Base-by-base conservation (phyloP, 1,284 basidiomycete genomes). In the Leccinum huronense region DNA sequence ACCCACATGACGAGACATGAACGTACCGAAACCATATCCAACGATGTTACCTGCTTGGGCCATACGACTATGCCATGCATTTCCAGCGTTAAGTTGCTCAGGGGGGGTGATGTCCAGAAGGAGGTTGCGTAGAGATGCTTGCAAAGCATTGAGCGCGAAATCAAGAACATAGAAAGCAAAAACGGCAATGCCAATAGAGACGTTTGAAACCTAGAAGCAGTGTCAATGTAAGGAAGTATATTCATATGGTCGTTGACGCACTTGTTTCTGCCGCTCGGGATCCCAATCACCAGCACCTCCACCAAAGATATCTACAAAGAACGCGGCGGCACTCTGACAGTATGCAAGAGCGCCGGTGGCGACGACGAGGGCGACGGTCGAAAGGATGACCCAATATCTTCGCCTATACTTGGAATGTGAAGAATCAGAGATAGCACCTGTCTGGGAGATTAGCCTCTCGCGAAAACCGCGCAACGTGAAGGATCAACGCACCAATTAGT, bases 51-150 rank as follows among this genome's bases (percentile, higher is more conserved):
- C 95, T n/a, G 94, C 88, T 74, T 97, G 94, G 57, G 88, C 90
- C 91, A 97, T 96, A 63, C 94, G 84, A 16, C 95, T 94, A 70
- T 98, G 95, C 96, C 97, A 99, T n/a, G 97, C 97, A 78, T 98
- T 99, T 6, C 92, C 95, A 14, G 88, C 84, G 67, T 90, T 95
- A 40, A 98, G 85, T 76, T 98, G 95, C 67, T 90, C 85, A 3
- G 89, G 84, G 4, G 95, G 95, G 0, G 94, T 88, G 56, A 95
- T 80, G 75, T 99, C 97, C 64, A 99, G 83, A 13, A 98, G 84
- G 27, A 99, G 85, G 73, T 97, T 97, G 40, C 96, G 84, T 23
- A 97, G 80, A 3, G 95, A 95, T 1, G 95, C 95, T 83, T 98
- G 95, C 55, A 98, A 80, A 3, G 93, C 94, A 75, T 99, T 99